phyloP scores from a whole-genome alignment of 2,329 filamentous ascomycete species.

The Colletotrichum salicis region DNA sequence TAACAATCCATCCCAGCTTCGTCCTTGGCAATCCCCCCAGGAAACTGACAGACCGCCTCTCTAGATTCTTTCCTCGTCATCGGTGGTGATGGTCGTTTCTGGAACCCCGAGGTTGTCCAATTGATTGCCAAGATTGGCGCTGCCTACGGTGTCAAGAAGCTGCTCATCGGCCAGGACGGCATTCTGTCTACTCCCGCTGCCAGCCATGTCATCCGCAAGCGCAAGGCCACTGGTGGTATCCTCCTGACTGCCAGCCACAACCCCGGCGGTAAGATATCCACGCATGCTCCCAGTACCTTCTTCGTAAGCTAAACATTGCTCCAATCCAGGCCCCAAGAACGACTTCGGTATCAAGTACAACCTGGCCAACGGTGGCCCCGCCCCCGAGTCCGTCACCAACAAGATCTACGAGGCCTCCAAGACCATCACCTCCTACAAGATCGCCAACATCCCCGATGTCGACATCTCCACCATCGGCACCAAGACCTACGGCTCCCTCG shows the following conservation, averaged over 20 bases:
- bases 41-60: constrained; percentile 22
- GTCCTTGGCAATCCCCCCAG: not conserved
- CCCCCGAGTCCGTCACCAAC: constrained; percentile 96
- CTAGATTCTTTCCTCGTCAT: constrained; percentile 87
- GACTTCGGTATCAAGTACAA: constrained; percentile 99
- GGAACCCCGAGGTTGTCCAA: constrained; percentile 96
- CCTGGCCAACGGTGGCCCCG: constrained; percentile 93
- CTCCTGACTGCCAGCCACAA: constrained; percentile 98
- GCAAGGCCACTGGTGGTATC: constrained; percentile 95
- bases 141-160: constrained; percentile 98
- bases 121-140: constrained; percentile 97
- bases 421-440: constrained; percentile 90
- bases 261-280: constrained; percentile 79
- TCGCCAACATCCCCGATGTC: constrained; percentile 85
- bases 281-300: not conserved
- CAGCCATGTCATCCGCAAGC: constrained; percentile 94
- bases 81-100: constrained; percentile 96
- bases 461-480: constrained; percentile 86
- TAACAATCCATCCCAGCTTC: not conserved
- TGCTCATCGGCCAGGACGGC: constrained; percentile 93
- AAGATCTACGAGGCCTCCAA: constrained; percentile 96
- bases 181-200: constrained; percentile 97
- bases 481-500: constrained; percentile 83
- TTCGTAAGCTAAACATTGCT: constrained; percentile 29
- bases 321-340: constrained; percentile 80